A percentile compares a stretch with the other conserved stretches of the same genome.
These are phyloP conservation scores for Eucalyptus lansdowneana DNA, from an alignment of 345 rosid genomes.

Conservation along the genomic window DNA sequence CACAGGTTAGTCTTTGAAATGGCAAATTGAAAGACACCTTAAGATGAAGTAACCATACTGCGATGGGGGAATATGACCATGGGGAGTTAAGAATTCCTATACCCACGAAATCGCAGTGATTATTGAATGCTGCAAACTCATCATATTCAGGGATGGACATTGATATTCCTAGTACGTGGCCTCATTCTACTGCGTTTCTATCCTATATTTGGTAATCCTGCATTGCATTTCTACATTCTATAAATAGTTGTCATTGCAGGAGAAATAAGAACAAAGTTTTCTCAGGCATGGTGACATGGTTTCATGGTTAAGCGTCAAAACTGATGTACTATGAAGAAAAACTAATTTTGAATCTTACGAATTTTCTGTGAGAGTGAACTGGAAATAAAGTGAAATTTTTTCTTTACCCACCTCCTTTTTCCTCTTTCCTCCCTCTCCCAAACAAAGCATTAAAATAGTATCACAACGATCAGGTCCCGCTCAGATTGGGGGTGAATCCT, in stretches of 20 bases:
- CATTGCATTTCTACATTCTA: accelerated
- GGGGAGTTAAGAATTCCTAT: neutral
- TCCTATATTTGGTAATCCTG: neutral
- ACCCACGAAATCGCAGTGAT: accelerated
- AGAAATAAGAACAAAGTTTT: neutral
- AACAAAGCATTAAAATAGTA: no score
- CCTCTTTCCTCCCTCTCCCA: no score
- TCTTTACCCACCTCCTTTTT: no score
- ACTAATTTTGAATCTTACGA: no score
- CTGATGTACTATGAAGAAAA: neutral
- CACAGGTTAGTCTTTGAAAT: neutral
- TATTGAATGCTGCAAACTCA: neutral
- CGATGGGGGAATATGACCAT: neutral
- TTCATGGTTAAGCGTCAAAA: no score
- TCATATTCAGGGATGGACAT: neutral
- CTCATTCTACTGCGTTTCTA: neutral
- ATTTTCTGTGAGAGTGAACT: no score
- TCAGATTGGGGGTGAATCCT: no score
- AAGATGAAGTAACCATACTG: neutral
- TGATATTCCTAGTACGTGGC: accelerated
- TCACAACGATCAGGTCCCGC: no score
- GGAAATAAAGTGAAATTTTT: no score
- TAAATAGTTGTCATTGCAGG: neutral
- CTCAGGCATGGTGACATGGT: neutral
- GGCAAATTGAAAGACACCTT: neutral